These are phyloP conservation scores for Starmera dryadoides DNA, from an alignment of 805 yeast genomes.

Conservation along the genomic window DNA sequence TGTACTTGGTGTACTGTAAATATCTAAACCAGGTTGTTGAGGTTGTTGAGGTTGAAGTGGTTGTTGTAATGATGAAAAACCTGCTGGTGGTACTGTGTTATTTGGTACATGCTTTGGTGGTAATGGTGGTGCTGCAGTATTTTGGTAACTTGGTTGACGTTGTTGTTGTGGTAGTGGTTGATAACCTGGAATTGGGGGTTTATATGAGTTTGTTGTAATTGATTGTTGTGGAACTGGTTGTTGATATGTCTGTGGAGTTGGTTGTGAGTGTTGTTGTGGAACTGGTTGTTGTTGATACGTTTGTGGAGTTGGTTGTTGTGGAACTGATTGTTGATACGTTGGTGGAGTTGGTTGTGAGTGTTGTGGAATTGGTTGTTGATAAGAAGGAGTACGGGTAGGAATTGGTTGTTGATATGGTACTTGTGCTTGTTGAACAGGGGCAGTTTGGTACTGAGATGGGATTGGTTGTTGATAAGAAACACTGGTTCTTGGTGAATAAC, in stretches of 20 bases:
- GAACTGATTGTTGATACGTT: constrained; percentile 2
- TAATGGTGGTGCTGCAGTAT: constrained; percentile 3
- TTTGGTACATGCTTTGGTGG: constrained; percentile 5
- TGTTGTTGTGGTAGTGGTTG: too few species aligned
- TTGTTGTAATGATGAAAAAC: too few species aligned
- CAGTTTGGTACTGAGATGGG: too few species aligned
- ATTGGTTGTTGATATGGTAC: too few species aligned
- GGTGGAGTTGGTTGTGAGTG: constrained; percentile 1
- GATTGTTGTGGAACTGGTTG: constrained; percentile 4
- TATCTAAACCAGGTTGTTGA: too few species aligned
- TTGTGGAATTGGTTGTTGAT: constrained; percentile 1
- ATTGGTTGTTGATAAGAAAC: constrained; percentile 4
- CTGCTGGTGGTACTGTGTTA: too few species aligned
- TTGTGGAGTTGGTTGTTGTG: constrained; percentile 1
- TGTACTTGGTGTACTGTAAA: constrained; percentile 44
- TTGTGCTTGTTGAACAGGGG: too few species aligned
- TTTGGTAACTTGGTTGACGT: too few species aligned
- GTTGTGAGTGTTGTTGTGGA: background rate
- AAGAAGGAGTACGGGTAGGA: too few species aligned
- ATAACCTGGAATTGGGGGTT: too few species aligned
- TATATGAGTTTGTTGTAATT: too few species aligned
- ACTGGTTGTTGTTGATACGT: constrained; percentile 1
- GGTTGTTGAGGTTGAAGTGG: background rate
- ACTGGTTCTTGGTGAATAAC: too few species aligned
- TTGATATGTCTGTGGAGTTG: constrained; percentile 1